phyloP scores from a whole-genome alignment of 129 eudicot species.

The Saussurea involucrata region DNA sequence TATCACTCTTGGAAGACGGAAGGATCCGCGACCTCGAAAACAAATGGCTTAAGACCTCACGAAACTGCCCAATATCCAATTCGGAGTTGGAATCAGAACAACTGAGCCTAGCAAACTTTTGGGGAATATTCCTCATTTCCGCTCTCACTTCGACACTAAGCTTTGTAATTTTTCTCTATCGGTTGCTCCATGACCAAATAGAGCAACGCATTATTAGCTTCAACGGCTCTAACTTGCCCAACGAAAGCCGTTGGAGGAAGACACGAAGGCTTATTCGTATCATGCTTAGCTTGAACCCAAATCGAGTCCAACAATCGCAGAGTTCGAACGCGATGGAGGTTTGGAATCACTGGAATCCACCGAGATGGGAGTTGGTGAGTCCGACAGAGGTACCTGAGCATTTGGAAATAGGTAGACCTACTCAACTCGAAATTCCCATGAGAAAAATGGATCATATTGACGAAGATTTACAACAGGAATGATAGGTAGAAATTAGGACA shows the following conservation, averaged over 20 bases:
- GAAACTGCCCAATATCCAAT: constrained; percentile 25
- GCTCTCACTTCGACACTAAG: constrained; percentile 39
- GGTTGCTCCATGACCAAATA: constrained; percentile 26
- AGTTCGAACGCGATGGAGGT: background rate
- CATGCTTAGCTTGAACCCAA: constrained; percentile 21
- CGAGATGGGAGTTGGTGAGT: constrained; percentile 30
- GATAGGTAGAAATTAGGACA: background rate
- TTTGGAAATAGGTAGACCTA: constrained; percentile 37
- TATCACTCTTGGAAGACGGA: constrained; percentile 38
- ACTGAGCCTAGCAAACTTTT: constrained; percentile 41
- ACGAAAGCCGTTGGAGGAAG: constrained; percentile 27
- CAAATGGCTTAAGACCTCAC: constrained; percentile 31
- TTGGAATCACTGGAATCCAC: constrained; percentile 1
- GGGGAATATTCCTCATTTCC: constrained; percentile 54
- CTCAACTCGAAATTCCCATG: constrained; percentile 33
- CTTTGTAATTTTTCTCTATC: constrained; percentile 34
- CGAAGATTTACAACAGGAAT: background rate
- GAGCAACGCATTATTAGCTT: constrained; percentile 33
- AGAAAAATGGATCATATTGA: constrained; percentile 16
- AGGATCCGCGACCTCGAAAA: constrained; percentile 27
- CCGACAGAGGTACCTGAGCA: constrained; percentile 31
- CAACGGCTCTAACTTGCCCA: background rate
- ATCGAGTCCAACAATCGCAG: constrained; percentile 12
- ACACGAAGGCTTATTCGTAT: constrained; percentile 8
- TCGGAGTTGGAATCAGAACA: constrained; percentile 26